These are phyloP conservation scores for Mycena polygramma DNA, from an alignment of 768 basidiomycete genomes.

Conservation along the genomic window DNA sequence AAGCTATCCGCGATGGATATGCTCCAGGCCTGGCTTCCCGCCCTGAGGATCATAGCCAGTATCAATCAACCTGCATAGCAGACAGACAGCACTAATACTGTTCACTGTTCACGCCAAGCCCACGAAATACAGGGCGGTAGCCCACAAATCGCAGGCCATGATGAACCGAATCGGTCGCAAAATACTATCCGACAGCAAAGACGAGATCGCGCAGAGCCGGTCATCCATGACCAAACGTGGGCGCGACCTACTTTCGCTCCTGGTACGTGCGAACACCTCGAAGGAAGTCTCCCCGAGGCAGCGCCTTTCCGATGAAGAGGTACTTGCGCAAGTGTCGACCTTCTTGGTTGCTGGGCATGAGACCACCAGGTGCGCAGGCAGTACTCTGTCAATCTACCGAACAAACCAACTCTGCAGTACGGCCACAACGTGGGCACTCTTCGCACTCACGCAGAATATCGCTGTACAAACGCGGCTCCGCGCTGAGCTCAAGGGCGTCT, in stretches of 20 bases:
- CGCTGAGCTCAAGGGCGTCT: slow-evolving; percentile 64
- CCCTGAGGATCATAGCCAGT: slow-evolving; percentile 48
- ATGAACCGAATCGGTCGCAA: slow-evolving; percentile 65
- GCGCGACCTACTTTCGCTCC: slow-evolving; percentile 67
- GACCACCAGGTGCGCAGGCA: slow-evolving; percentile 46
- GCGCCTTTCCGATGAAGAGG: slow-evolving; percentile 71
- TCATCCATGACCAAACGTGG: slow-evolving; percentile 47
- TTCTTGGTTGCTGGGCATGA: slow-evolving; percentile 73
- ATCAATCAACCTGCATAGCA: not conserved
- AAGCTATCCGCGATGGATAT: not conserved
- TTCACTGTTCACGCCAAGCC: slow-evolving; percentile 33
- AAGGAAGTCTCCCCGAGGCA: slow-evolving; percentile 68
- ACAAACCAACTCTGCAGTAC: slow-evolving; percentile 47
- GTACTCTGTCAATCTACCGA: not conserved
- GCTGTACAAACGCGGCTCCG: slow-evolving; percentile 68
- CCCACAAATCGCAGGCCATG: slow-evolving; percentile 43
- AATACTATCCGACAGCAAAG: slow-evolving; percentile 64
- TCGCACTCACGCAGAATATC: slow-evolving; percentile 61
- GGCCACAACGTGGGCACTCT: slow-evolving; percentile 70
- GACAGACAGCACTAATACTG: not conserved
- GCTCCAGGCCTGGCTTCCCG: slow-evolving; percentile 9
- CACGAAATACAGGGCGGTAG: slow-evolving; percentile 40
- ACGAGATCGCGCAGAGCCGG: slow-evolving; percentile 43
- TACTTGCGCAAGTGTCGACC: slow-evolving; percentile 70
- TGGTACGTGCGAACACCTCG: slow-evolving; percentile 75